Percentiles rank a stretch among this genome's conserved stretches.
Conservation (phyloP, 1,139 yeast species). For the Zygosaccharomyces sapae region DNA sequence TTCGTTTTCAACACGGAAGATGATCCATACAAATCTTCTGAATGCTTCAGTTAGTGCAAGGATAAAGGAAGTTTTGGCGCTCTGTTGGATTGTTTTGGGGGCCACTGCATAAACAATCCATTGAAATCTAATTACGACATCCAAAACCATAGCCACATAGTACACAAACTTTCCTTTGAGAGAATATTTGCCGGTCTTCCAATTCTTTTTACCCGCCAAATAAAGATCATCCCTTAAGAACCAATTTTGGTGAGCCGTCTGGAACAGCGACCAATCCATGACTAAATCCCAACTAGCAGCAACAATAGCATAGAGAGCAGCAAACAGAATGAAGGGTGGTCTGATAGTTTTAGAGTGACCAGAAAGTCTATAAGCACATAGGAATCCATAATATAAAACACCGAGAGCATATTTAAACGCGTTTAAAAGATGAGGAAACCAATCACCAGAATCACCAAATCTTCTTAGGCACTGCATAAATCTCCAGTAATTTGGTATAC, state of each 20-base stretch:
- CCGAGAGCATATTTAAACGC: constrained; percentile 70
- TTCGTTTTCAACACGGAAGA: constrained; percentile 92
- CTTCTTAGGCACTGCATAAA: constrained; percentile 86
- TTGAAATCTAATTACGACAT: constrained; percentile 74
- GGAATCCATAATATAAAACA: constrained; percentile 63
- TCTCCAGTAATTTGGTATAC: constrained; percentile 89
- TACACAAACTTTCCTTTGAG: constrained; percentile 56
- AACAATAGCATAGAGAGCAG: constrained; percentile 64
- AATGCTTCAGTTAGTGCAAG: constrained; percentile 78
- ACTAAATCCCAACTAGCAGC: constrained; percentile 81
- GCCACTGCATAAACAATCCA: constrained; percentile 82
- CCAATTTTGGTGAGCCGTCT: constrained; percentile 53
- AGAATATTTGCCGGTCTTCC: constrained; percentile 34
- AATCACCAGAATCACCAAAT: constrained; percentile 86
- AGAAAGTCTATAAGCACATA: constrained; percentile 64
- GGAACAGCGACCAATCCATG: constrained; percentile 94
- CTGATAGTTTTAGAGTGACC: constrained; percentile 43
- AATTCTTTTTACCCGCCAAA: constrained; percentile 35
- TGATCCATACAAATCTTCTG: constrained; percentile 82
- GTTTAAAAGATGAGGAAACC: constrained; percentile 97
- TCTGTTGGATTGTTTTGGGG: constrained; percentile 73
- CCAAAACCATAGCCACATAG: constrained; percentile 67
- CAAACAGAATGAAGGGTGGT: constrained; percentile 66
- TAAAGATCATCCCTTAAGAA: constrained; percentile 65
- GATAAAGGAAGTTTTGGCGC: constrained; percentile 82